These are phyloP conservation scores for Steccherinum ochraceum DNA, from an alignment of 768 basidiomycete genomes.

Conservation along the genomic window DNA sequence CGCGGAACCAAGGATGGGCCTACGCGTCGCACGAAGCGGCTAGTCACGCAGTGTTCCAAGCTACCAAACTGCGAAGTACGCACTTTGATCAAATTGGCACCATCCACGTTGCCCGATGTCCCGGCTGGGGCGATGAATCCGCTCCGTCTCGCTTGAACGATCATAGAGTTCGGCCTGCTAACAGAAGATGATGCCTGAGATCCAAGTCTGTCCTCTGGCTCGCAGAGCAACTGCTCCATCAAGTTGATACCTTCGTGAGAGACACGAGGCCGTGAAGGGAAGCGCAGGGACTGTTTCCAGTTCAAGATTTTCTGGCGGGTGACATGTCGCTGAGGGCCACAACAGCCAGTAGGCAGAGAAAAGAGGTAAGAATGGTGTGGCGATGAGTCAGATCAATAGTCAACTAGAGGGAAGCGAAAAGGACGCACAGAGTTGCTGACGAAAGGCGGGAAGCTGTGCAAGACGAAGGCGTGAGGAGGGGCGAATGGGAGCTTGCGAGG, in stretches of 20 bases:
- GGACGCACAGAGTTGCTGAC: conserved; percentile 82
- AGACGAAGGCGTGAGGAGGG: conserved; percentile 7
- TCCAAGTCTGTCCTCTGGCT: conserved; percentile 91
- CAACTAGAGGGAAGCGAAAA: neutral
- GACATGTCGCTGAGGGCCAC: conserved; percentile 64
- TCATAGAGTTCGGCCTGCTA: conserved; percentile 70
- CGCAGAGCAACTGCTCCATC: conserved; percentile 87
- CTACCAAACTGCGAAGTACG: conserved; percentile 8
- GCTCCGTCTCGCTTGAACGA: conserved; percentile 68
- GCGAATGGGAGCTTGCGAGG: conserved; percentile 2
- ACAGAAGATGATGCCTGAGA: conserved; percentile 64
- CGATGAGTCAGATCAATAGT: neutral
- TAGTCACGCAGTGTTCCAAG: conserved; percentile 8
- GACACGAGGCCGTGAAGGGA: conserved; percentile 77
- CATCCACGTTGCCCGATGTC: conserved; percentile 56
- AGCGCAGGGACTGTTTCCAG: conserved; percentile 86
- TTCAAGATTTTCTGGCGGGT: conserved; percentile 97
- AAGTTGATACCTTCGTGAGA: conserved; percentile 84
- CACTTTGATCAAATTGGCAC: conserved; percentile 89
- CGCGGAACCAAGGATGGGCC: conserved; percentile 87
- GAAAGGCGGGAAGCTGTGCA: conserved; percentile 75
- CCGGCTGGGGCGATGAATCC: conserved; percentile 53
- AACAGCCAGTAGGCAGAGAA: conserved; percentile 11
- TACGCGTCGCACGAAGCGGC: conserved; percentile 22
- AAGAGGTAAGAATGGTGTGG: neutral